phyloP scores from a whole-genome alignment of 176 grass and related monocot genomes.

The Carex littledalei region DNA sequence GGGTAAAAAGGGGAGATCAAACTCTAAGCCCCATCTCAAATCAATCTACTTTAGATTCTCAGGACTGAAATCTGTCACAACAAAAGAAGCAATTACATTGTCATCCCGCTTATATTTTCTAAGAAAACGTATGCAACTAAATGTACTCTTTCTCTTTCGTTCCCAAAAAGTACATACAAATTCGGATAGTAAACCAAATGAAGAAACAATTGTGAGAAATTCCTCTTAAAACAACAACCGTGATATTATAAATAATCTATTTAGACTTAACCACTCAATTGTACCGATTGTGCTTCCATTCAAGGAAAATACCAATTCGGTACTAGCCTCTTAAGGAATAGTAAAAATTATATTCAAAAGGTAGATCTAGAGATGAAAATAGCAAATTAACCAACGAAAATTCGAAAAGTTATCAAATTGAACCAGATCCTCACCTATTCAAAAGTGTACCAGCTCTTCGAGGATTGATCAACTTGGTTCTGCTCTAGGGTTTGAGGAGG shows the following conservation, averaged over 20 bases:
- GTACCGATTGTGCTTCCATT: neutral
- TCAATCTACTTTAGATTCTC: neutral
- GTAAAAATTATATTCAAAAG: neutral
- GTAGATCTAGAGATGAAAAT: slow-evolving; percentile 21
- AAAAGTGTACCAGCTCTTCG: neutral
- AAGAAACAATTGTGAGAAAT: neutral
- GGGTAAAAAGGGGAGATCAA: neutral
- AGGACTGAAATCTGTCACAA: neutral
- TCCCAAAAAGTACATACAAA: neutral
- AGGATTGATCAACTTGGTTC: slow-evolving; percentile 21
- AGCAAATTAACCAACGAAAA: slow-evolving; percentile 8
- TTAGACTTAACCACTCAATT: neutral
- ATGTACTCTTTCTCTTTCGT: slow-evolving; percentile 2
- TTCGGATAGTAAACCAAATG: neutral
- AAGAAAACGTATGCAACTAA: neutral
- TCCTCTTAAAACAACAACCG: neutral
- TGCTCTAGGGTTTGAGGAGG: slow-evolving; percentile 14
- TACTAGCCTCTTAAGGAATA: neutral
- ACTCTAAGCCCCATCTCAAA: slow-evolving; percentile 3
- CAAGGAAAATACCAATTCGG: slow-evolving; percentile 9
- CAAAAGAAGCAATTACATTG: neutral
- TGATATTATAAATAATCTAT: neutral
- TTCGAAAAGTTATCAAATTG: neutral
- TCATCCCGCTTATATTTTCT: neutral
- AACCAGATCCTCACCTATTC: slow-evolving; percentile 27